Conservation (phyloP, 2,329 filamentous ascomycete genomes). For the Fusarium sp. region DNA sequence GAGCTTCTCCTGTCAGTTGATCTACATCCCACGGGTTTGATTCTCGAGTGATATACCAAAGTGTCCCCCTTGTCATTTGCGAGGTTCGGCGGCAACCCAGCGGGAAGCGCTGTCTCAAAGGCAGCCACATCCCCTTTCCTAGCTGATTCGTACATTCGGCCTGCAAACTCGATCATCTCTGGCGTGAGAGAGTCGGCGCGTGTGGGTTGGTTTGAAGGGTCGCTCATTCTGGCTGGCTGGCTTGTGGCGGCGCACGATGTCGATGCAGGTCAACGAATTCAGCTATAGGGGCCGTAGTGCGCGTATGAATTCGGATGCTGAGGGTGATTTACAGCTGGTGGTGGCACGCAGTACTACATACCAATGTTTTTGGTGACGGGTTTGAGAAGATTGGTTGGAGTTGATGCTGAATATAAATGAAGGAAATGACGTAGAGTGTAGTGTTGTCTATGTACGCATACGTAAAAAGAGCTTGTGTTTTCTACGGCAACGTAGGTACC, state of each 20-base stretch:
- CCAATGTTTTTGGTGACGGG: neutral
- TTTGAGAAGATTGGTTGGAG: neutral
- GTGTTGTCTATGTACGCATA: neutral
- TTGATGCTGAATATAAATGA: neutral
- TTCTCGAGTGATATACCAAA: constrained; percentile 57
- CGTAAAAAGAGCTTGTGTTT: no score
- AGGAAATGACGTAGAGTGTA: constrained; percentile 27
- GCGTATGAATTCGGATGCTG: neutral
- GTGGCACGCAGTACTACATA: neutral
- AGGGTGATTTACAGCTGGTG: neutral
- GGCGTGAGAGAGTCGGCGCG: constrained; percentile 58
- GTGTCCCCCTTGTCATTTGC: constrained; percentile 79
- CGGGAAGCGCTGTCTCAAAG: constrained; percentile 70
- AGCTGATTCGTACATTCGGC: constrained; percentile 73
- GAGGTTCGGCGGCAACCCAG: constrained; percentile 73
- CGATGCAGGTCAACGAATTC: no score
- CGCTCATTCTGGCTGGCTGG: constrained; percentile 22
- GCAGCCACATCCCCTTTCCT: constrained; percentile 65
- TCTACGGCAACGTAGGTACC: no score
- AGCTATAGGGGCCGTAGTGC: neutral
- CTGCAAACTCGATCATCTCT: constrained; percentile 71
- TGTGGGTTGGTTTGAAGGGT: constrained; percentile 22
- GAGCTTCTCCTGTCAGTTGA: constrained; percentile 53
- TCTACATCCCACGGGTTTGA: neutral
- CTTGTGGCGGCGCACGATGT: no score